Base-by-base conservation (phyloP, 1,284 basidiomycete genomes). In the Papiliotrema flavescens region DNA sequence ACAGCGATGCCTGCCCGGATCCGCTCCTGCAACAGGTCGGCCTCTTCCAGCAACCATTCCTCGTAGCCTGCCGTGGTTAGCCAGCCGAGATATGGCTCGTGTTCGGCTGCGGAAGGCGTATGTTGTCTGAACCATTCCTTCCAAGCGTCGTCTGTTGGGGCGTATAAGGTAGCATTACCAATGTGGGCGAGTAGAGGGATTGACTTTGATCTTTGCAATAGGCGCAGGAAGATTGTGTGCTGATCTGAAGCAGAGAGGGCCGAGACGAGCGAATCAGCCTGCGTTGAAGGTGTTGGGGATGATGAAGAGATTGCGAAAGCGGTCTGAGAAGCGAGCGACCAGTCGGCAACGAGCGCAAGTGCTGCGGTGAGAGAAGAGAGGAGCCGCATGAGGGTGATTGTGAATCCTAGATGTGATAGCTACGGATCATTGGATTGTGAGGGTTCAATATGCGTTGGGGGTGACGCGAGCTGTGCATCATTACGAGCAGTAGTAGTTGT, bases 141-240 rank as follows among this genome's bases (percentile, higher is more conserved):
- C 69, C 95, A 86, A 14, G 94, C 94, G 57, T 89, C 84, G 76
- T 99, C 93, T 17, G 90, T 97, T 0, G 96, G 96, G 0, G 96
- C 96, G 66, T 97, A 96, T 49, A 99, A 75, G 15, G 95, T 96
- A 67, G 83, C 83, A 37, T 81, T 85, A 51, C 88, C 85, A 55
- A 98, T 84, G 60, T 81, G 83, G 71, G 95, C 96, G 61, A 99
- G 80, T 9, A 90, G 90, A 0, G 96, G 96, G 46, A 99, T 85
- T 55, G 98, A 85, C 56, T 87, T 86, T 2, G 94, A 84, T 13
- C 85, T 83, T 74, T 97, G 93, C 8, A 98, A 80, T 8, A 98
- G 83, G 41, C 77, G 77, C 14, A 98, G 78, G 24, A 98, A 81
- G 42, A 85, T 86, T 1, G 85, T 81, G 71, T 93, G 94, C 72